These are phyloP conservation scores for Zasmidium cellare DNA, from an alignment of 2,329 filamentous ascomycete genomes.

Conservation along the genomic window DNA sequence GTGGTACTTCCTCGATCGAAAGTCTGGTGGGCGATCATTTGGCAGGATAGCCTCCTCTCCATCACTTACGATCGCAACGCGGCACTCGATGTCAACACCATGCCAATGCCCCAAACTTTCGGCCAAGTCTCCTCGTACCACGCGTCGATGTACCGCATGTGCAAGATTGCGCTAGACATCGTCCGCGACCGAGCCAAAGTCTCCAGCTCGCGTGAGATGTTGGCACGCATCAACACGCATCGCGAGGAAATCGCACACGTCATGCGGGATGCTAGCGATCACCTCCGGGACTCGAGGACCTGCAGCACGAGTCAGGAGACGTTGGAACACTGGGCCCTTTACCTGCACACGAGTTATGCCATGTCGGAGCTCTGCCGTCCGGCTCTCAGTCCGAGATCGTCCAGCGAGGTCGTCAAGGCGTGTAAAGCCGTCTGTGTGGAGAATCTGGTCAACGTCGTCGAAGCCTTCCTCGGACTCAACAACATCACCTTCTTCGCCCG, in stretches of 20 bases:
- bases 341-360: slow-evolving; percentile 63
- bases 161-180: slow-evolving; percentile 60
- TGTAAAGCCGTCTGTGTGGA: slow-evolving; percentile 58
- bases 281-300: slow-evolving; percentile 55
- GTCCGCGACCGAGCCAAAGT: slow-evolving; percentile 57
- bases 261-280: slow-evolving; percentile 58
- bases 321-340: slow-evolving; percentile 60
- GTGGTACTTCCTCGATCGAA: slow-evolving; percentile 39
- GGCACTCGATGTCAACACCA: slow-evolving; percentile 52
- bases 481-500: slow-evolving; percentile 47
- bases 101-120: slow-evolving; percentile 36
- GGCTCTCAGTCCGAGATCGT: slow-evolving; percentile 55
- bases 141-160: slow-evolving; percentile 57
- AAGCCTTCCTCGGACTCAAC: slow-evolving; percentile 38
- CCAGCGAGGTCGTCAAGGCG: slow-evolving; percentile 46
- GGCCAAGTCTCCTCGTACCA: slow-evolving; percentile 56
- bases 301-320: slow-evolving; percentile 54
- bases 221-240: slow-evolving; percentile 55
- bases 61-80: slow-evolving; percentile 64
- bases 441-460: slow-evolving; percentile 39
- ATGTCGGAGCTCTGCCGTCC: slow-evolving; percentile 63
- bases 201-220: slow-evolving; percentile 54
- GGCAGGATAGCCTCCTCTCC: slow-evolving; percentile 65
- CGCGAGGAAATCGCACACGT: slow-evolving; percentile 59
- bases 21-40: slow-evolving; percentile 61